Evolutionary conservation across 768 basidiomycete genomes (phyloP).

Genomic region (Hygrocybe coccinea): DNA sequence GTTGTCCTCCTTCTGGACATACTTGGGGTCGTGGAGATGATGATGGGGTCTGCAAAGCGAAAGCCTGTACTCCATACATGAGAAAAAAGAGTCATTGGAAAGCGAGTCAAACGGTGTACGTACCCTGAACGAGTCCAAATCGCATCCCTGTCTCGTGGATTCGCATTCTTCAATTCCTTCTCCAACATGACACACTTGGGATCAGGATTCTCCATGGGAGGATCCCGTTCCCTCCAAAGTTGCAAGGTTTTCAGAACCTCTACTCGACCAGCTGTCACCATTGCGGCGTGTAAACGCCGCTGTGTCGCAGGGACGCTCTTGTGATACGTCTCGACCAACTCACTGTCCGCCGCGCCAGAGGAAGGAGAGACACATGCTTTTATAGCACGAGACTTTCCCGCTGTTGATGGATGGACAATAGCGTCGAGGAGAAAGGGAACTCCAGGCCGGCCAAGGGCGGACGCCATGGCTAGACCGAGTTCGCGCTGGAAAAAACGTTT

Average conservation of each 20-base stretch:
- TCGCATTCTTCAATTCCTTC: conserved; percentile 7
- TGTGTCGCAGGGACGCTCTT: conserved; percentile 17
- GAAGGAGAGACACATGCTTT: conserved; percentile 5
- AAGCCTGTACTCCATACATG: conserved; percentile 5
- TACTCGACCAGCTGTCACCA: neutral
- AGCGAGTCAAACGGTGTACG: conserved; percentile 1
- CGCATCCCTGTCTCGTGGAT: conserved; percentile 11
- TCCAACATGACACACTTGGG: conserved; percentile 11
- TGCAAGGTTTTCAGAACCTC: neutral
- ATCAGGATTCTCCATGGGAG: neutral
- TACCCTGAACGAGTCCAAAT: conserved; percentile 14
- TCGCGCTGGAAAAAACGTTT: conserved; percentile 18
- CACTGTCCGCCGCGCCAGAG: conserved; percentile 10
- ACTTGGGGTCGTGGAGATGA: conserved; percentile 12
- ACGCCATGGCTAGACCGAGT: conserved; percentile 14
- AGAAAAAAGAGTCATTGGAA: neutral
- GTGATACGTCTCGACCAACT: conserved; percentile 13
- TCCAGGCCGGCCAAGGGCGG: conserved; percentile 10
- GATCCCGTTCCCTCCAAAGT: neutral
- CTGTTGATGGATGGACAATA: conserved; percentile 14
- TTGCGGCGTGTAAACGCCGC: conserved; percentile 3
- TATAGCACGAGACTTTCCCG: conserved; percentile 12
- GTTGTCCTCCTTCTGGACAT: conserved; percentile 8
- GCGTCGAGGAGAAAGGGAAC: conserved; percentile 15
- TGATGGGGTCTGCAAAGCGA: conserved; percentile 11